Base-by-base conservation (phyloP, 1,284 basidiomycete species). In the Veloboletus limbatus region DNA sequence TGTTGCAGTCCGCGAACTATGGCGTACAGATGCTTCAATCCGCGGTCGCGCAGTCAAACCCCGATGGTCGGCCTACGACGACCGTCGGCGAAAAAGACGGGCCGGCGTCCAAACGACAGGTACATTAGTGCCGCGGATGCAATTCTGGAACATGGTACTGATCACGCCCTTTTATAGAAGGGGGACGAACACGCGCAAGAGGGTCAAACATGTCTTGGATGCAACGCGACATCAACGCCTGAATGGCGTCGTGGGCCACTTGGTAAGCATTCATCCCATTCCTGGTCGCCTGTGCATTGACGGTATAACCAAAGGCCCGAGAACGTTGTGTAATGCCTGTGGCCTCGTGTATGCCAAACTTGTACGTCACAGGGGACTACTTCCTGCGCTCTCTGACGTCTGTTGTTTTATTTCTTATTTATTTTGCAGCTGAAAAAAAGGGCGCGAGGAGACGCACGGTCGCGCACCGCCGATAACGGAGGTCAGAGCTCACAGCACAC, bases 241-340 rank as follows among this genome's bases (percentile, higher is more conserved):
- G 87, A 90, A 70, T 90, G 88, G 87, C 73, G 87, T 46, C 69
- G 87, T 54, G 87, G 87, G 2, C 87, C 87, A 13, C 66, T 90
- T 69, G 87, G 86, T 88, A 59, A 63, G 75, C 69, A 32, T 22
- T 61, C 51, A 20, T 54, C 60, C 63, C 63, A 53, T 57, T 47
- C 51, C 42, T 49, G 57, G 58, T 50, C 24, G 46, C 49, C 45
- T 57, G 52, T 53, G 48, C 43, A 32, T 40, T 67, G 49, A 51
- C 46, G 41, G 46, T 54, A 47, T 43, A 47, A 54, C 45, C 34
- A 48, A 53, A 79, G 77, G 77, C 33, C 77, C 77, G 36, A 71
- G 78, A 52, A 80, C 77, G 50, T 63, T 79, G 43, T 79, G 77
- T 60, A 79, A 79, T 58, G 77, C 77, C 18, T 79, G 77, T 59